Conservation (phyloP, 2,329 filamentous ascomycete genomes). For the Lachnellula occidentalis region DNA sequence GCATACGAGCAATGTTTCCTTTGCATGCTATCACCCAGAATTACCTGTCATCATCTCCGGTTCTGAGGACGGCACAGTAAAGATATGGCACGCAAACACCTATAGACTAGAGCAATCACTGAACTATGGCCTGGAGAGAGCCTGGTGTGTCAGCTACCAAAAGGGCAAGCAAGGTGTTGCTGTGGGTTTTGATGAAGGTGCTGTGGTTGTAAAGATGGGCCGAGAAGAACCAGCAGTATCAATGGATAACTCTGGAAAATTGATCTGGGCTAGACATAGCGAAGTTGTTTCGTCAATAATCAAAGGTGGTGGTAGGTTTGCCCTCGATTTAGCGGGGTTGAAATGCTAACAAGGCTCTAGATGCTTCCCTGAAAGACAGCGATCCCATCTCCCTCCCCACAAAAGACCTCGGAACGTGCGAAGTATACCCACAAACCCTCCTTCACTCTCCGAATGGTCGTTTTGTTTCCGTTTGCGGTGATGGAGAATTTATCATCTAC, state of each 20-base stretch:
- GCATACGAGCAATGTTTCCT: slow-evolving; percentile 96
- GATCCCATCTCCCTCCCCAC: slow-evolving; percentile 79
- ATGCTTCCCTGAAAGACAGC: slow-evolving; percentile 80
- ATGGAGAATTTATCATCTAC: slow-evolving; percentile 99
- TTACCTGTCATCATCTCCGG: slow-evolving; percentile 95
- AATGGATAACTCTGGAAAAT: slow-evolving; percentile 93
- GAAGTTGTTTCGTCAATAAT: slow-evolving; percentile 94
- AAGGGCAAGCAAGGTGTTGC: slow-evolving; percentile 90
- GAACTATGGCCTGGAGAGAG: slow-evolving; percentile 91
- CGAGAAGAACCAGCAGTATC: slow-evolving; percentile 95
- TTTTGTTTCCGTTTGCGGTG: slow-evolving; percentile 83
- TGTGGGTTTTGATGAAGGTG: slow-evolving; percentile 95
- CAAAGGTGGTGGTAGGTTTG: slow-evolving; percentile 65
- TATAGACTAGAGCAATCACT: slow-evolving; percentile 93
- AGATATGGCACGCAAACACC: slow-evolving; percentile 98
- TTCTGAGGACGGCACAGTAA: slow-evolving; percentile 94
- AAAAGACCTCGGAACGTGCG: slow-evolving; percentile 93
- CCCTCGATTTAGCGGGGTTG: background rate
- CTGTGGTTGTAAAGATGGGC: slow-evolving; percentile 95
- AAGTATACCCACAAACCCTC: slow-evolving; percentile 92
- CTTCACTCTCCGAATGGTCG: slow-evolving; percentile 94
- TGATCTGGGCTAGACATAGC: slow-evolving; percentile 93
- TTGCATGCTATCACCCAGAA: slow-evolving; percentile 96
- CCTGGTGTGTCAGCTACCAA: slow-evolving; percentile 97
- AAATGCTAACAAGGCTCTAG: slow-evolving; percentile 39